phyloP scores from a whole-genome alignment of 257 asterid genomes.

The Capsicum rhomboideum region DNA sequence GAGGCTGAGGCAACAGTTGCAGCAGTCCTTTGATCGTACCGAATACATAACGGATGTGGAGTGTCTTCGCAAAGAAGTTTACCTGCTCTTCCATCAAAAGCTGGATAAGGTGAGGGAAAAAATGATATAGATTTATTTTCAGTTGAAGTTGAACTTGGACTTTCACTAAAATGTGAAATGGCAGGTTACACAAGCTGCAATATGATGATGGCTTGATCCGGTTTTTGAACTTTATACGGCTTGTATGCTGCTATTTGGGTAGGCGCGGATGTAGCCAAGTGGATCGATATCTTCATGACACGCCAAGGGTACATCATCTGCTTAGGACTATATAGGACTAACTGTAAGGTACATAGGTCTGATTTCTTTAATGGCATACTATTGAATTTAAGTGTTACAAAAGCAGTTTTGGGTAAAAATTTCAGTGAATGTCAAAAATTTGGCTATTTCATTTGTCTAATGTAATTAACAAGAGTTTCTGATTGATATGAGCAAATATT shows the following conservation, averaged over 20 bases:
- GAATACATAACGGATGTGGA: constrained; percentile 62
- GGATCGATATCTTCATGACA: neutral
- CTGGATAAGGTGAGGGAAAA: constrained; percentile 29
- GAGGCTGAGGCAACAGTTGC: constrained; percentile 40
- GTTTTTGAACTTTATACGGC: neutral
- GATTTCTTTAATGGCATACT: neutral
- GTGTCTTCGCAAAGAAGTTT: constrained; percentile 57
- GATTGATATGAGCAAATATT: neutral
- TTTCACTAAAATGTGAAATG: neutral
- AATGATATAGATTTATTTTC: neutral
- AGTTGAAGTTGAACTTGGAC: neutral
- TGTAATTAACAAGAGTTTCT: neutral
- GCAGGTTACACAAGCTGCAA: constrained; percentile 34
- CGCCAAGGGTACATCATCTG: neutral
- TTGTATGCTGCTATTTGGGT: neutral
- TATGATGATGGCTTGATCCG: constrained; percentile 3
- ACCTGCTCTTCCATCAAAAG: constrained; percentile 37
- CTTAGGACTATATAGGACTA: neutral
- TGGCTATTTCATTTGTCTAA: neutral
- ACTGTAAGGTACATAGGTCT: neutral
- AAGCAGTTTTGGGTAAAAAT: neutral
- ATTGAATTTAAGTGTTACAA: neutral
- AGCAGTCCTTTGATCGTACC: constrained; percentile 29
- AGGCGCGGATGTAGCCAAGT: neutral
- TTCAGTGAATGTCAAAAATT: neutral